Conservation (phyloP, 2,329 filamentous ascomycete genomes). For the Stenocarpella maydis region DNA sequence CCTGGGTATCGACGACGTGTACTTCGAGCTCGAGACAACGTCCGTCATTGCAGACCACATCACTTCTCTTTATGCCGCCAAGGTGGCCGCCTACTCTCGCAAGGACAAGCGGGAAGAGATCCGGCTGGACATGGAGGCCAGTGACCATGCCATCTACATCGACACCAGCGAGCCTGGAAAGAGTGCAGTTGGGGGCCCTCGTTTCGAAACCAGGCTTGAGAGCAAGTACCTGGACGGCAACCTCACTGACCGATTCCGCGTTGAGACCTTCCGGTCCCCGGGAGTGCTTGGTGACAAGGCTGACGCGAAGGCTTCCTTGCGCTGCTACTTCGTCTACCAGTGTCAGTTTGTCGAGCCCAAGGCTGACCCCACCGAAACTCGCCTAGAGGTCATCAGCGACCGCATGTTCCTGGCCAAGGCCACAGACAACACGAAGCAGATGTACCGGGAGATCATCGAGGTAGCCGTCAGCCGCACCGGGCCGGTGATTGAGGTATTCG, state of each 20-base stretch:
- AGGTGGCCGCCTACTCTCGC: conserved; percentile 90
- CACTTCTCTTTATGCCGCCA: conserved; percentile 95
- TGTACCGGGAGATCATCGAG: conserved; percentile 94
- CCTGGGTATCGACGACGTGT: conserved; percentile 97
- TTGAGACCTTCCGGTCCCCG: conserved; percentile 96
- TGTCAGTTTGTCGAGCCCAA: conserved; percentile 85
- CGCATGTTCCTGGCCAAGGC: conserved; percentile 95
- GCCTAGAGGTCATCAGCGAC: conserved; percentile 91
- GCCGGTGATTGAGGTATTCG: conserved; percentile 97
- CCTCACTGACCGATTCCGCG: conserved; percentile 78
- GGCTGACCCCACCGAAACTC: conserved; percentile 80
- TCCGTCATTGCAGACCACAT: conserved; percentile 93
- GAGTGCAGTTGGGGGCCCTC: conserved; percentile 78
- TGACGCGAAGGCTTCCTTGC: conserved; percentile 80
- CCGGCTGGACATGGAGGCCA: conserved; percentile 91
- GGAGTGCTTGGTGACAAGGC: conserved; percentile 75
- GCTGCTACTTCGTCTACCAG: conserved; percentile 99
- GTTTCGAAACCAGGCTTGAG: conserved; percentile 93
- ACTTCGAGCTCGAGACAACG: conserved; percentile 90
- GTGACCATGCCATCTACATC: conserved; percentile 97
- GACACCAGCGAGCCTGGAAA: conserved; percentile 93
- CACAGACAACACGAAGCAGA: conserved; percentile 91
- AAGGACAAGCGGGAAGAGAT: conserved; percentile 96
- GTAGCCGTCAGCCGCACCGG: conserved; percentile 85
- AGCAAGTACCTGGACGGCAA: conserved; percentile 91